Percentiles rank a stretch among this genome's conserved stretches.
These are phyloP conservation scores for Periglandula ipomoeae DNA, from an alignment of 2,329 filamentous ascomycete species.

Conservation along the genomic window DNA sequence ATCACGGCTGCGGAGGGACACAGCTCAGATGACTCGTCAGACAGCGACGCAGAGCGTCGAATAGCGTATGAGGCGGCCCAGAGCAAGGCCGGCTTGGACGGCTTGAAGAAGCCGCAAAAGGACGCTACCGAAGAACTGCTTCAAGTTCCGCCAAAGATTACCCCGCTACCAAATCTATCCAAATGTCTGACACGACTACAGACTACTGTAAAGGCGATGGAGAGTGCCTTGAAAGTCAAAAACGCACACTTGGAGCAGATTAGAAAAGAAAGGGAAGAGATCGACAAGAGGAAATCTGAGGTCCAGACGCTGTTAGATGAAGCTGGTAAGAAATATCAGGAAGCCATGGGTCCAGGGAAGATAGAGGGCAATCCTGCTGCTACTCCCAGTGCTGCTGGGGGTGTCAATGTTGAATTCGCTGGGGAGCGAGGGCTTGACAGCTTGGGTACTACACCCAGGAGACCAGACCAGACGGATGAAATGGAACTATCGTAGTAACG, in stretches of 20 bases:
- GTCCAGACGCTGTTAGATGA: slow-evolving; percentile 75
- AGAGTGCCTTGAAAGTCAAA: slow-evolving; percentile 51
- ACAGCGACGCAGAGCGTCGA: slow-evolving; percentile 60
- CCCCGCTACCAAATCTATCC: slow-evolving; percentile 64
- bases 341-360: slow-evolving; percentile 28
- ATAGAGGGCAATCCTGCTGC: background rate
- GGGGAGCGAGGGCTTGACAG: slow-evolving; percentile 27
- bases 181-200: slow-evolving; percentile 58
- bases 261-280: slow-evolving; percentile 57
- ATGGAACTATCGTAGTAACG: slow-evolving; percentile 11
- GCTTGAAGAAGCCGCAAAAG: slow-evolving; percentile 38
- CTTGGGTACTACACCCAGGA: slow-evolving; percentile 22
- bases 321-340: slow-evolving; percentile 57
- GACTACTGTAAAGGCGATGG: slow-evolving; percentile 52
- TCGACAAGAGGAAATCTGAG: slow-evolving; percentile 62
- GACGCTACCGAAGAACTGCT: slow-evolving; percentile 29
- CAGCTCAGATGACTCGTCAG: slow-evolving; percentile 54
- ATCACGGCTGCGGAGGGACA: slow-evolving; percentile 70
- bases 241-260: slow-evolving; percentile 56
- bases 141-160: slow-evolving; percentile 63
- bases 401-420: slow-evolving; percentile 13
- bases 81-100: slow-evolving; percentile 78
- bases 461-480: slow-evolving; percentile 13
- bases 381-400: slow-evolving; percentile 2
- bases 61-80: slow-evolving; percentile 84